Conservation (phyloP, 2,329 filamentous ascomycete genomes). For the Diplodia intermedia region DNA sequence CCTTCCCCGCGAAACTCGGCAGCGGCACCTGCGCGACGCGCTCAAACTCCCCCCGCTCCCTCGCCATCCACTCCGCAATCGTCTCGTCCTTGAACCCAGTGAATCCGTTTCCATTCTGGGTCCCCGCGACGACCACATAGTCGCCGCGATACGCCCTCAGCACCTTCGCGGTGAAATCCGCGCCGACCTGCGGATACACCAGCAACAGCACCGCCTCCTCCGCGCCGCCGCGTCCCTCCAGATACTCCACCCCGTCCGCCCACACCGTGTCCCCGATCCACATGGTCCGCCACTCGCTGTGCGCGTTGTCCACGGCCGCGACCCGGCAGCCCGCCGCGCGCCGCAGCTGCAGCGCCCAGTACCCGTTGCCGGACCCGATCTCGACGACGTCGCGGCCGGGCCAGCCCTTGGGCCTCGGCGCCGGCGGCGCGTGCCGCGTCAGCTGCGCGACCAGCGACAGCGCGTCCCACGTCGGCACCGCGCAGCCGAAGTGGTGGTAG, state of each 20-base stretch:
- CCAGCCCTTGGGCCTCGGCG: constrained; percentile 41
- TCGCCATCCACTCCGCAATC: constrained; percentile 71
- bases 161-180: constrained; percentile 69
- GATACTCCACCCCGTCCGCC: constrained; percentile 65
- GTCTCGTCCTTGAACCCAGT: constrained; percentile 70
- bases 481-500: constrained; percentile 81
- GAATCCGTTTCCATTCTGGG: constrained; percentile 76
- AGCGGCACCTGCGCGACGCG: constrained; percentile 69
- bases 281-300: constrained; percentile 70
- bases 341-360: constrained; percentile 76
- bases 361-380: constrained; percentile 74
- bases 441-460: constrained; percentile 66
- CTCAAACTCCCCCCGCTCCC: constrained; percentile 64
- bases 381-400: constrained; percentile 64
- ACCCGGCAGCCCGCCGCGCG: constrained; percentile 64
- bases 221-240: constrained; percentile 57
- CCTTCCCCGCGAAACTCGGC: constrained; percentile 78
- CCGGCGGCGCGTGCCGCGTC: constrained; percentile 44
- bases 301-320: constrained; percentile 69
- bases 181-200: constrained; percentile 75
- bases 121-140: constrained; percentile 73
- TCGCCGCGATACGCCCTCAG: constrained; percentile 68
- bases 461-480: constrained; percentile 71
- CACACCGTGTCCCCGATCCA: constrained; percentile 74
- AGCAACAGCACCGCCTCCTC: constrained; percentile 68